phyloP scores from a whole-genome alignment of 208 protist genomes.

The Acanthamoeba castellanii region DNA sequence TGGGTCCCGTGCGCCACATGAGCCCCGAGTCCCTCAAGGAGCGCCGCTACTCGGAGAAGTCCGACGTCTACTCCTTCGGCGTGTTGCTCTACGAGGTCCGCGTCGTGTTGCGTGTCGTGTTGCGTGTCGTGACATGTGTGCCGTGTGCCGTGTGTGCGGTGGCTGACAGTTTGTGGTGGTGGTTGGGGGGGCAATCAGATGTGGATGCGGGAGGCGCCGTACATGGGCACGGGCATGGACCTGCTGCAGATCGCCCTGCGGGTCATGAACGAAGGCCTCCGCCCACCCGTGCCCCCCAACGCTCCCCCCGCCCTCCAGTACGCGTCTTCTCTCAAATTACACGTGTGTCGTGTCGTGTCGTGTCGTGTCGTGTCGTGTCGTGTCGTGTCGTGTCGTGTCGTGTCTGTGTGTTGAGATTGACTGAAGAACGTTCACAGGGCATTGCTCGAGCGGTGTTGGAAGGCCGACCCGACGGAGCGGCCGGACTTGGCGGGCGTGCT shows the following conservation, averaged over 20 bases:
- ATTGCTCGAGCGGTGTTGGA: not conserved
- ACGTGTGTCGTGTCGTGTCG: no score
- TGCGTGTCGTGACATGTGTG: no score
- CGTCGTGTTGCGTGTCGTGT: no score
- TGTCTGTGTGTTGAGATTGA: no score
- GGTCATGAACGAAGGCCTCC: not conserved
- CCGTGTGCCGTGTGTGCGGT: not conserved
- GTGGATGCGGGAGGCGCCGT: constrained; percentile 5
- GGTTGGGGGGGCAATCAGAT: not conserved
- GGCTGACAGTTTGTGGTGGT: no score
- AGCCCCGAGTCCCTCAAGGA: constrained; percentile 19
- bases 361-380: no score
- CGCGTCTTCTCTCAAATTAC: no score
- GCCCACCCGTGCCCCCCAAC: not conserved
- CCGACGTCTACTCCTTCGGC: constrained; percentile 4
- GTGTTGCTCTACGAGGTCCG: constrained; percentile 1
- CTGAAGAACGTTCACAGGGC: not conserved
- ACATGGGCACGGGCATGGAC: constrained; percentile 13
- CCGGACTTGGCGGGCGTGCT: not conserved
- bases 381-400: no score
- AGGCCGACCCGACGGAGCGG: not conserved
- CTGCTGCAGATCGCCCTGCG: constrained; percentile 13
- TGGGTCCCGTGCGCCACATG: constrained; percentile 16
- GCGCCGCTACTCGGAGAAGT: constrained; percentile 17
- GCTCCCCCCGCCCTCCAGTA: not conserved